Evolutionary conservation across 306 rosid species (phyloP), one percentile per base, ranked within the genome.

Genomic region (Ziziphus jujuba): DNA sequence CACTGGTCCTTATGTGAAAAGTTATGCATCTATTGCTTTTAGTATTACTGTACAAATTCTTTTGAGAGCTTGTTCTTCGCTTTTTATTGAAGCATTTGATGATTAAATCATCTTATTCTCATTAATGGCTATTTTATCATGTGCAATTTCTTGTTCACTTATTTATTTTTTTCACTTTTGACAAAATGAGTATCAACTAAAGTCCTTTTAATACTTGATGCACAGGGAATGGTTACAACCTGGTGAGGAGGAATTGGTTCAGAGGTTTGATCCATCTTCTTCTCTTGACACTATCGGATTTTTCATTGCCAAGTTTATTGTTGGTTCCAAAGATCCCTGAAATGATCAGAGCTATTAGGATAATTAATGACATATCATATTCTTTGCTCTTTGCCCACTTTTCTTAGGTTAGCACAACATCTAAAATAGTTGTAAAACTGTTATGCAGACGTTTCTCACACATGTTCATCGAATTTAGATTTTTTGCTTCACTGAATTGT

Each of bases 241-340:
- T 8, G 96, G 96, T 12, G 97, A 93, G 77, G 98, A 89, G 85
- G 82, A 84, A 73, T 95, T 90, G 28, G 98, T 92, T 78, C 98
- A 90, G 75, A 90, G 98, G 81, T 93, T 93, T 48, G 97, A 93
- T 82, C 98, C 98, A 19, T 93, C 91, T 2, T 77, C 89, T 5
- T 68, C 85, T 5, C 88, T 88, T 4, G 96, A 93, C 63, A 90
- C 98, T 5, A 93, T 90, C 25, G 98, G 97, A 14, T 90, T 93
- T 80, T 93, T 93, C 90, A 84, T 93, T 54, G 96, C 97, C 31
- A 93, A 93, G 73, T 93, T 93, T 65, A 25, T 22, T 34, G 96
- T 93, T 23, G 96, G 96, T 75, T 64, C 84, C 13, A 84, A 84
- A 71, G 90, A 84, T n/a, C 55, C 58, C 56, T 22, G 12, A 57